phyloP scores from a whole-genome alignment of 2,329 filamentous ascomycete species.

The Cladosporium velox region DNA sequence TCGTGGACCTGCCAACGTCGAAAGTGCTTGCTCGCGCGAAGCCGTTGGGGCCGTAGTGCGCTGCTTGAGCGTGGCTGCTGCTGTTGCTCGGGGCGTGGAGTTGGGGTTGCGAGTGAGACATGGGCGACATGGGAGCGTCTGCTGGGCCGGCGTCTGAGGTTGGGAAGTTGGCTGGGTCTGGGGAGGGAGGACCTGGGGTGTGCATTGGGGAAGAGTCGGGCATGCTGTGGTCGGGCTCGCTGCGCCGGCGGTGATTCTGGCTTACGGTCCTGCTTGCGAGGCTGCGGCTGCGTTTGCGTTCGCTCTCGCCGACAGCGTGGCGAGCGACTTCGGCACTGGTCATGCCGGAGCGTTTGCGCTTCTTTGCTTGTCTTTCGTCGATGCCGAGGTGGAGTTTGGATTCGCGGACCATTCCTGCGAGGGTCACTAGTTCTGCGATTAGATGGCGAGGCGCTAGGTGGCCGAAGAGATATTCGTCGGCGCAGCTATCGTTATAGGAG shows the following conservation, averaged over 20 bases:
- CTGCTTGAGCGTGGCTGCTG: background rate
- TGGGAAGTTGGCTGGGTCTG: background rate
- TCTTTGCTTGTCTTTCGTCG: conserved; percentile 51
- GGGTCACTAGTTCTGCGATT: conserved; percentile 70
- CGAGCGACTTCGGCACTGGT: conserved; percentile 36
- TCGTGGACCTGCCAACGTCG: background rate
- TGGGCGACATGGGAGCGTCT: conserved; percentile 30
- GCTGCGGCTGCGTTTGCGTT: conserved; percentile 39
- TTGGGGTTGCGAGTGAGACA: conserved; percentile 14
- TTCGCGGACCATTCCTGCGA: conserved; percentile 71
- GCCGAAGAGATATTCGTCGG: conserved; percentile 78
- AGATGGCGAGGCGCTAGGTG: conserved; percentile 84
- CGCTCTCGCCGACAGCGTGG: conserved; percentile 29
- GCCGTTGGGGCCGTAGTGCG: conserved; percentile 12
- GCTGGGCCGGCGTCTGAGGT: conserved; percentile 23
- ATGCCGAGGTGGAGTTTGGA: conserved; percentile 39
- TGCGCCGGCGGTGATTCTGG: conserved; percentile 28
- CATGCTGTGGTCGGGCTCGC: conserved; percentile 29
- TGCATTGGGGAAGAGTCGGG: conserved; percentile 12
- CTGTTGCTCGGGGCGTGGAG: conserved; percentile 14
- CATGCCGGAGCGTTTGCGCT: conserved; percentile 64
- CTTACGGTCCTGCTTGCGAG: conserved; percentile 27
- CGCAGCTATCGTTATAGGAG: conserved; percentile 81
- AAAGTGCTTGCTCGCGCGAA: conserved; percentile 13
- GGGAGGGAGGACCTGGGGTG: conserved; percentile 5